These are phyloP conservation scores for Xylaria sp. DNA, from an alignment of 2,329 filamentous ascomycete genomes.

Conservation along the genomic window DNA sequence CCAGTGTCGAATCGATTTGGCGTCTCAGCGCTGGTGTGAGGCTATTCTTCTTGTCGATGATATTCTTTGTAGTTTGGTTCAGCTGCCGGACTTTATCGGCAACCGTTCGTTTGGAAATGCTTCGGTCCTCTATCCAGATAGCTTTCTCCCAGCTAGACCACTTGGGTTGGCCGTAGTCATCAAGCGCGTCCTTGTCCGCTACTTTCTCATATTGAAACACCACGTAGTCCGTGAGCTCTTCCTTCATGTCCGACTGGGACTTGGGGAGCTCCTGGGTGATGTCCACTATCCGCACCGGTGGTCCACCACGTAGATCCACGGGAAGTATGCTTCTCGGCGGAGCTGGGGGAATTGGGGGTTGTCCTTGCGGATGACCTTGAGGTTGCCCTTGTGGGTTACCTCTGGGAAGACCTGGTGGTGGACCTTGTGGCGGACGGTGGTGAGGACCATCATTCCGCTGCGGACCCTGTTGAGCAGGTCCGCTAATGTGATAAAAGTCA, in stretches of 20 bases:
- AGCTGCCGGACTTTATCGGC: constrained; percentile 47
- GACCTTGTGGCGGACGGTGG: not conserved
- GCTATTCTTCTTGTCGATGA: constrained; percentile 47
- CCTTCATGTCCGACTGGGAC: constrained; percentile 47
- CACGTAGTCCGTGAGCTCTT: constrained; percentile 48
- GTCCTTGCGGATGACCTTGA: not conserved
- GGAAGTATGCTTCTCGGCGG: constrained; percentile 19
- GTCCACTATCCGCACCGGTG: constrained; percentile 40
- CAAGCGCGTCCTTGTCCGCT: constrained; percentile 40
- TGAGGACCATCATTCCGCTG: not conserved
- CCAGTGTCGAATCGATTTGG: constrained; percentile 50
- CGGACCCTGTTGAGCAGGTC: not conserved
- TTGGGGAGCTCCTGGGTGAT: constrained; percentile 44
- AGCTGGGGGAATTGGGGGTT: not conserved
- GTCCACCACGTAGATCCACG: constrained; percentile 6
- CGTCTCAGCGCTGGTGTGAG: constrained; percentile 46
- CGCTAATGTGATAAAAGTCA: constrained; percentile 1
- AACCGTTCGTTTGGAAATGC: constrained; percentile 47
- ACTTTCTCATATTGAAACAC: constrained; percentile 52
- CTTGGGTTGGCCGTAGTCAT: constrained; percentile 44
- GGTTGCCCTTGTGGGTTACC: not conserved
- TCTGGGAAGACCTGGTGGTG: too few relatives aligned
- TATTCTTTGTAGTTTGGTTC: constrained; percentile 39
- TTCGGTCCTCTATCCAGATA: constrained; percentile 41
- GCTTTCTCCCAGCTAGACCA: constrained; percentile 50